Base-by-base conservation (phyloP, 768 basidiomycete species). In the Amylocystis lapponica region DNA sequence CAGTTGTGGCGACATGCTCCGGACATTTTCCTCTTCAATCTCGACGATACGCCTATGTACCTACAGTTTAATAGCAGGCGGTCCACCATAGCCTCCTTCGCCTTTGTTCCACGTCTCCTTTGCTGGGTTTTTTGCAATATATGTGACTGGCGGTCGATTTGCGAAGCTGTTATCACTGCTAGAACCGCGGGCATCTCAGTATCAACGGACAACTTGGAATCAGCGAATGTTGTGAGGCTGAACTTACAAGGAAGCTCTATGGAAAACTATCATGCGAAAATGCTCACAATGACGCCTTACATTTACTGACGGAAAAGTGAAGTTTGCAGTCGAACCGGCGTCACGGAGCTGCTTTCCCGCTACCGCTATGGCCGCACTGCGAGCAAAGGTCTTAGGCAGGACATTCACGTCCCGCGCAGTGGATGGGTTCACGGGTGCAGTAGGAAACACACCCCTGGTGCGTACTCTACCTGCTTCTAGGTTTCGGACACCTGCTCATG, bases 391-490 rank as follows among this genome's bases (percentile, higher is more conserved):
- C n/a, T 40, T 58, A 26, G 37, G 53, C 13, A 56, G 62, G 39
- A 46, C 46, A 1, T 64, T 66, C 52, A 59, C 62, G 2, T 57
- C 61, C 13, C 53, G 57, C 16, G 32, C 71, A 14, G 84, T 83
- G 20, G 67, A 85, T 41, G 90, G 94, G 35, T 93, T 98, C 66
- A 79, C 76, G 9, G 90, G 84, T 5, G 83, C 93, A 21, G 76
- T 98, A 33, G 95, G 94, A 49, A 92, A 92, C 65, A 98, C 95
- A 0, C 95, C 95, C 43, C 69, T 97, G 33, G 93, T 94, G 46
- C 56, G 19, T 64, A 8, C 34, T 14, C 20, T 12, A 27, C n/a
- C n/a, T n/a, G n/a, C n/a, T 30, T 8, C 10, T 10, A 7, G 16
- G 36, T 20, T 9, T 20, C 36, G 3, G 12, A 30, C 36, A 32